Base-by-base conservation (phyloP, 1,284 basidiomycete genomes). In the Retiboletus flavoniger region DNA sequence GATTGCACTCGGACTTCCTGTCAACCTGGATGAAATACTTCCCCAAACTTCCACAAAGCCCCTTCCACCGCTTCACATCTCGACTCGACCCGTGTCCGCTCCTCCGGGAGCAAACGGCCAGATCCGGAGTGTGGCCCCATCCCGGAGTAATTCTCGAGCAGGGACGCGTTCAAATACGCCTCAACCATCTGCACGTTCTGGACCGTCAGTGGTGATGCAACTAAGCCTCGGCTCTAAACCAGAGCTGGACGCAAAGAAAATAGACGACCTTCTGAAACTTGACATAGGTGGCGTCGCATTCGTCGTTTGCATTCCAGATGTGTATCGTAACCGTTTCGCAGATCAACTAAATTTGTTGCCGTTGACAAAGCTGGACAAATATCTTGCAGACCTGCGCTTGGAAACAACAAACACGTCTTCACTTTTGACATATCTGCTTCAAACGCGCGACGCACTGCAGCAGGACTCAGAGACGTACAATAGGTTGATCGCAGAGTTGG, bases 21-120 rank as follows among this genome's bases (percentile, higher is more conserved):
- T 97, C 47, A 96, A 96, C 68, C 78, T 96, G 6, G 94, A 97
- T 68, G 94, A 97, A 75, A 85, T 95, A 17, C 74, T 94, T 41
- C 91, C 93, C 3, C 84, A 84, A 47, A 80, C 84, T 24, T 82
- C 80, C 54, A 78, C 84, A 26, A 88, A 86, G 58, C 76, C 85
- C 2, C 75, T 95, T 28, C 93, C 93, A 2, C 82, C 85, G 7
- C 75, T 95, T 28, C 84, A 91, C 57, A 91, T 95, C 55, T 83
- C 82, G 31, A 93, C 90, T n/a, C 80, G 90, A 43, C 88, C 90
- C 1, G 78, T 84, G 74, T 91, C 88, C 45, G 85, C 87, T 19
- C 90, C 89, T 21, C 89, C 89, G 24, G 83, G 78, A 21, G 75
- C 79, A 29, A 77, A 77, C 51, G 68, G 67, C n/a, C 63, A 71